Evolutionary conservation across 768 basidiomycete species (phyloP).

Genomic region (Macrolepiota fuliginosa): DNA sequence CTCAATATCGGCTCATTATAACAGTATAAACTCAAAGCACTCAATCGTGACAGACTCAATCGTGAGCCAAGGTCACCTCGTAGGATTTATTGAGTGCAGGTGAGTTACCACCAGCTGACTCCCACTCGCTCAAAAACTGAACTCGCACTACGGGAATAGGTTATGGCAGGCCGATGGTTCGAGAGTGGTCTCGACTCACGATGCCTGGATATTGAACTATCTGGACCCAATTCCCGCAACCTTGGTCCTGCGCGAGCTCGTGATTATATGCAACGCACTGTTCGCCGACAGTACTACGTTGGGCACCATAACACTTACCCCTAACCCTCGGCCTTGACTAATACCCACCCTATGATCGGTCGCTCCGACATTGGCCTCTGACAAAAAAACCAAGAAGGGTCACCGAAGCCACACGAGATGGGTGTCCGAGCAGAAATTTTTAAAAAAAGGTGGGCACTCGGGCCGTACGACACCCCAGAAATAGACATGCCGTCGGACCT

Average conservation of each 20-base stretch:
- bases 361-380: conserved; percentile 3
- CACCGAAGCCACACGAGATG: conserved; percentile 49
- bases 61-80: conserved; percentile 44
- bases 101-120: conserved; percentile 25
- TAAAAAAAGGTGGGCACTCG: conserved; percentile 42
- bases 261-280: conserved; percentile 51
- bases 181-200: conserved; percentile 32
- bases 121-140: conserved; percentile 60
- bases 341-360: conserved; percentile 46
- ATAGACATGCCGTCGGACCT: conserved; percentile 39
- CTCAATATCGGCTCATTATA: too few relatives aligned
- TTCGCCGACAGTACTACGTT: conserved; percentile 44
- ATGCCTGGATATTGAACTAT: conserved; percentile 48
- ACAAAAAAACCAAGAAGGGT: conserved; percentile 9
- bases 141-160: conserved; percentile 34
- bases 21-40: conserved; percentile 5
- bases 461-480: conserved; percentile 50
- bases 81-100: conserved; percentile 56
- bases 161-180: conserved; percentile 6
- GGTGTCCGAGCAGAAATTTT: conserved; percentile 55
- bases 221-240: conserved; percentile 45
- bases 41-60: conserved; percentile 45
- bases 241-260: conserved; percentile 37
- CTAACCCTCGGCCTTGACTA: conserved; percentile 41
- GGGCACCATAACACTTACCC: conserved; percentile 45